These are phyloP conservation scores for Closterium sp. DNA, from an alignment of 139 green algal genomes.

Conservation along the genomic window DNA sequence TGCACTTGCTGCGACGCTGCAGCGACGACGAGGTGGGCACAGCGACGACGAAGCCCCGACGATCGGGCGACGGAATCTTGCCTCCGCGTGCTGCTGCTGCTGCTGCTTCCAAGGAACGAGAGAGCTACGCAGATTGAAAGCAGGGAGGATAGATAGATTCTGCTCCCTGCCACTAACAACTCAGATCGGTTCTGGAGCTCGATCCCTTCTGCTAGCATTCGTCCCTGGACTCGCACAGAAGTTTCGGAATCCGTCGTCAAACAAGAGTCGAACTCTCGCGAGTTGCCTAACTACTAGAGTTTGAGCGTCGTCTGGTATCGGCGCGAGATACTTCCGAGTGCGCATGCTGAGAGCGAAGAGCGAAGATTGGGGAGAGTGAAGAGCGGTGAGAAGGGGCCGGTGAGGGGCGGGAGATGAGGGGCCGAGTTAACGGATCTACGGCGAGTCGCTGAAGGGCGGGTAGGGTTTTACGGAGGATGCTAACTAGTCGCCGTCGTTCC, in stretches of 20 bases:
- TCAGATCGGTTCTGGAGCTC: too few species aligned
- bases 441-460: background rate
- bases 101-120: background rate
- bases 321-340: background rate
- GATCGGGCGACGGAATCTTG: background rate
- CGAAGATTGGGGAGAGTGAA: background rate
- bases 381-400: background rate
- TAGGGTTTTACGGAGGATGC: background rate
- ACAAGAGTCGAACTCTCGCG: background rate
- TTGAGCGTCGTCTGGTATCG: background rate
- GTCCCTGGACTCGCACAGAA: background rate
- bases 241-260: background rate
- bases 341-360: background rate
- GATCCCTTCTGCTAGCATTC: background rate
- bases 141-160: too few species aligned
- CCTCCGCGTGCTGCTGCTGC: background rate
- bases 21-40: background rate
- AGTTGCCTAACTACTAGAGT: background rate
- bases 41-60: background rate
- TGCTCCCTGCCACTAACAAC: too few species aligned
- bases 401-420: background rate
- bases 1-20: background rate
- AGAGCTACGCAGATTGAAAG: background rate
- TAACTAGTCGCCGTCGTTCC: background rate
- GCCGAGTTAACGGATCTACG: background rate